Conservation (phyloP, 1,139 yeast species). For the Debaryomycetaceae sp. region DNA sequence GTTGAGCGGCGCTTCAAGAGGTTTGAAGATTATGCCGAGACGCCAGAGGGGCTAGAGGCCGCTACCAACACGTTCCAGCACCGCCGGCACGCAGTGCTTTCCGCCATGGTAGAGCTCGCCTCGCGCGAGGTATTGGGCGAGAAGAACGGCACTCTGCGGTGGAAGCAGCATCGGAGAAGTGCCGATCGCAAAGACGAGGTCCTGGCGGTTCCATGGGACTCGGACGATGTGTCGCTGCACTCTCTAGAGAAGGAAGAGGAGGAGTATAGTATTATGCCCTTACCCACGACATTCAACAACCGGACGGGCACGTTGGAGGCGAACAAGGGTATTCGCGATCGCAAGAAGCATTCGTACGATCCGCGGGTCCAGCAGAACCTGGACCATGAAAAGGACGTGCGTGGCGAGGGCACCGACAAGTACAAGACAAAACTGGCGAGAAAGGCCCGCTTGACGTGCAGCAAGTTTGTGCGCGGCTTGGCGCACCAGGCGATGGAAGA, state of each 20-base stretch:
- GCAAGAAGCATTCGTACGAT: slow-evolving; percentile 71
- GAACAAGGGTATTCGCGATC: slow-evolving; percentile 74
- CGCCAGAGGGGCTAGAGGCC: slow-evolving; percentile 31
- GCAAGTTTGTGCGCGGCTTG: slow-evolving; percentile 44
- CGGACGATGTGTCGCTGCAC: neutral
- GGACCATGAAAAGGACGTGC: slow-evolving; percentile 60
- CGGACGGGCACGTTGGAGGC: slow-evolving; percentile 71
- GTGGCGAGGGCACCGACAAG: slow-evolving; percentile 63
- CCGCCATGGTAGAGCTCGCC: slow-evolving; percentile 69
- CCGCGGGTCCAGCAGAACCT: slow-evolving; percentile 63
- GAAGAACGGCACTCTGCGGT: slow-evolving; percentile 32
- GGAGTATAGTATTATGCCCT: slow-evolving; percentile 22
- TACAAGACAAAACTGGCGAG: slow-evolving; percentile 35
- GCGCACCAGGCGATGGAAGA: slow-evolving; percentile 36
- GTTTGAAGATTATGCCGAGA: slow-evolving; percentile 45
- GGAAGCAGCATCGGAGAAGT: slow-evolving; percentile 29
- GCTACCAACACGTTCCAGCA: slow-evolving; percentile 30
- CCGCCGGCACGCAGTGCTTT: slow-evolving; percentile 24
- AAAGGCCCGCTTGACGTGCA: slow-evolving; percentile 42
- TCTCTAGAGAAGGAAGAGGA: slow-evolving; percentile 14
- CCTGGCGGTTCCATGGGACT: slow-evolving; percentile 15
- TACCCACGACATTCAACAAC: slow-evolving; percentile 68
- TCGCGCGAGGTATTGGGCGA: slow-evolving; percentile 52
- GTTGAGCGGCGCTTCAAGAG: slow-evolving; percentile 67
- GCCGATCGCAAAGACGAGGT: slow-evolving; percentile 9